phyloP scores from a whole-genome alignment of 352 stramenopile genomes.

The Phytophthora tubulina region DNA sequence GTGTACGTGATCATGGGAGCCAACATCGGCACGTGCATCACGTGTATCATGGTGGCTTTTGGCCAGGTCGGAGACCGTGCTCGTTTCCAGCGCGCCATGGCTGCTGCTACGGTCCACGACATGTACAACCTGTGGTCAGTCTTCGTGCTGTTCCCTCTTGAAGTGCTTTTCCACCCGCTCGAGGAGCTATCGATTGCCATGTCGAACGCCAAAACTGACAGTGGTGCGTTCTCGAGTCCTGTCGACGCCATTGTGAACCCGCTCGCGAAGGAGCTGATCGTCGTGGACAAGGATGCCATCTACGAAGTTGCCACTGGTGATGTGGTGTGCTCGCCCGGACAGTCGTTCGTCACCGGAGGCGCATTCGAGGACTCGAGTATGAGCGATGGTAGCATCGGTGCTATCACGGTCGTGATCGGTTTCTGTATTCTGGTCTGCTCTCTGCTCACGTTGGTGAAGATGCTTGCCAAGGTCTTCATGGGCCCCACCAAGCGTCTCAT shows the following conservation, averaged over 20 bases:
- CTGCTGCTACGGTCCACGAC: slow-evolving; percentile 63
- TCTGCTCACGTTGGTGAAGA: slow-evolving; percentile 59
- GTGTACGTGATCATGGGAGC: slow-evolving; percentile 95
- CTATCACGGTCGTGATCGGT: slow-evolving; percentile 55
- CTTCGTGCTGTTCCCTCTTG: slow-evolving; percentile 76
- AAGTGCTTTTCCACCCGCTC: slow-evolving; percentile 69
- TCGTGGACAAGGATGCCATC: slow-evolving; percentile 53
- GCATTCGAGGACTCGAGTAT: slow-evolving; percentile 46
- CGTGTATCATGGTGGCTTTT: slow-evolving; percentile 92
- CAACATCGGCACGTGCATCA: slow-evolving; percentile 92
- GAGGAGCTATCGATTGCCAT: slow-evolving; percentile 63
- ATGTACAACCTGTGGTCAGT: slow-evolving; percentile 93
- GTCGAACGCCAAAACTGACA: slow-evolving; percentile 43
- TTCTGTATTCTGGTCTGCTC: slow-evolving; percentile 60
- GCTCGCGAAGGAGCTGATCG: slow-evolving; percentile 42
- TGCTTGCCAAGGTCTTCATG: slow-evolving; percentile 75
- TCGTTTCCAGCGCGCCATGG: slow-evolving; percentile 76
- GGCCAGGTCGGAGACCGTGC: slow-evolving; percentile 80
- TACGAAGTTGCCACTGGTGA: slow-evolving; percentile 48
- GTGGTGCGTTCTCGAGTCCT: slow-evolving; percentile 53
- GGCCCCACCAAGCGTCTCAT: slow-evolving; percentile 88
- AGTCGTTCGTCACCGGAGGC: slow-evolving; percentile 53
- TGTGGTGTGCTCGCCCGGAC: slow-evolving; percentile 27
- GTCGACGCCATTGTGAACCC: slow-evolving; percentile 59
- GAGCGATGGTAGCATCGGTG: slow-evolving; percentile 56